Base-by-base conservation (phyloP, 2,329 filamentous ascomycete genomes). In the Botrytis fragariae region DNA sequence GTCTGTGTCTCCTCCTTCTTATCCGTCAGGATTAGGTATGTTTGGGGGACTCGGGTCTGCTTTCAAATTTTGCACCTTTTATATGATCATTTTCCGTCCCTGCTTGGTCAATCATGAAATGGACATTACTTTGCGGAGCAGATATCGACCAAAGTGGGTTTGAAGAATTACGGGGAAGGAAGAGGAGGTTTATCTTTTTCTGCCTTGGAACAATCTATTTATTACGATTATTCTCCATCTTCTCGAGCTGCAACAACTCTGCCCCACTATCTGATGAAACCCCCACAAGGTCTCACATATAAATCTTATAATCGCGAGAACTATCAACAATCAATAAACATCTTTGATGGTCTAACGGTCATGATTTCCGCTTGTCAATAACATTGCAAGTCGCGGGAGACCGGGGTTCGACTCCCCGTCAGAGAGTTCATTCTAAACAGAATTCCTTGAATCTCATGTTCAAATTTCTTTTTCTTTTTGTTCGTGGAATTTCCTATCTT, bases 291-390 rank as follows among this genome's bases (percentile, higher is more conserved):
- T 29, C 7, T 29, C 14, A 29, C 1, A 29, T 32, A 57, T 57
- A 29, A 29, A 29, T 18, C 14, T 2, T 57, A 14, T 18, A 57
- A 9, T 6, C 14, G 0, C 1, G 0, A n/a, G n/a, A n/a, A n/a
- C n/a, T n/a, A n/a, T 18, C n/a, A 57, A 29, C n/a, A 57, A 57
- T 18, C n/a, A 57, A 9, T 4, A 57, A 67, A 65, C 57, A 51
- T 78, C 77, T 78, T 77, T 77, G 77, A 80, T 80, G 79, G 79
- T 80, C 79, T 80, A 80, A 79, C 78, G 79, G 79, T 80, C 75
- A 80, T 80, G 79, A 80, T 80, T 80, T 80, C 79, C 79, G 79
- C 79, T 80, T 80, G 79, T 80, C 79, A 80, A 37, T n/a, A 25
- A 35, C 0, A 2, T 10, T n/a, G 25, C 61, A 72, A 60, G 10